phyloP scores from a whole-genome alignment of 768 basidiomycete genomes.

The Terana coerulea region DNA sequence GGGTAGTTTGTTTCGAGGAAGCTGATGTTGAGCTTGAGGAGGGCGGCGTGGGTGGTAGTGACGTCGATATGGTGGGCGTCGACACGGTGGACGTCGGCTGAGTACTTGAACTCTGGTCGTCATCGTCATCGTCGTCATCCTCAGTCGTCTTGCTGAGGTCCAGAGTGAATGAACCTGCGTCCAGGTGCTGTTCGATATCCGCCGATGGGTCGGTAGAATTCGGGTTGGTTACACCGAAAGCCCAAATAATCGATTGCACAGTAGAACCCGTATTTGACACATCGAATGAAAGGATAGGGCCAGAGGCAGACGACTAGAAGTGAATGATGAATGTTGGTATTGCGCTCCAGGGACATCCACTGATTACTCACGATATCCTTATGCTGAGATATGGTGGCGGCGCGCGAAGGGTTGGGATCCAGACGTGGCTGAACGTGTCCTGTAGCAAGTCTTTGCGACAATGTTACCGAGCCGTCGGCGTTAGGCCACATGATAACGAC shows the following conservation, averaged over 20 bases:
- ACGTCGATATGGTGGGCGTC: not conserved
- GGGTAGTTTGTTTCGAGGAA: not conserved
- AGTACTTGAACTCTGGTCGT: not conserved
- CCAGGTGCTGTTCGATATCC: conserved; percentile 32
- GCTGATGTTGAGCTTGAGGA: not conserved
- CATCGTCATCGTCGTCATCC: conserved; percentile 5
- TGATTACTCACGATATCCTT: conserved; percentile 29
- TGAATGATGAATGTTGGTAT: conserved; percentile 5
- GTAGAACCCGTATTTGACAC: conserved; percentile 29
- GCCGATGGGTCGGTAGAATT: conserved; percentile 26
- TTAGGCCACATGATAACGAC: conserved; percentile 57
- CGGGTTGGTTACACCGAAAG: conserved; percentile 30
- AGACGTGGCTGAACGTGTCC: conserved; percentile 46
- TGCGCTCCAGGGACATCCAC: too few relatives aligned
- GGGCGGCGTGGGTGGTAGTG: not conserved
- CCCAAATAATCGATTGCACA: conserved; percentile 34
- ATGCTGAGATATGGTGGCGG: conserved; percentile 32
- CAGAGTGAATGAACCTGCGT: conserved; percentile 31
- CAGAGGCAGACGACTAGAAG: conserved; percentile 13
- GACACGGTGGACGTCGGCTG: not conserved
- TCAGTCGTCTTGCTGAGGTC: conserved; percentile 28
- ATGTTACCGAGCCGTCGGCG: conserved; percentile 47
- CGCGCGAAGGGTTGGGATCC: conserved; percentile 40
- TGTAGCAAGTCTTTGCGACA: conserved; percentile 54
- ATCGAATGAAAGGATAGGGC: conserved; percentile 29